Conservation (phyloP, 2,329 filamentous ascomycete genomes). For the Neurospora crassa region DNA sequence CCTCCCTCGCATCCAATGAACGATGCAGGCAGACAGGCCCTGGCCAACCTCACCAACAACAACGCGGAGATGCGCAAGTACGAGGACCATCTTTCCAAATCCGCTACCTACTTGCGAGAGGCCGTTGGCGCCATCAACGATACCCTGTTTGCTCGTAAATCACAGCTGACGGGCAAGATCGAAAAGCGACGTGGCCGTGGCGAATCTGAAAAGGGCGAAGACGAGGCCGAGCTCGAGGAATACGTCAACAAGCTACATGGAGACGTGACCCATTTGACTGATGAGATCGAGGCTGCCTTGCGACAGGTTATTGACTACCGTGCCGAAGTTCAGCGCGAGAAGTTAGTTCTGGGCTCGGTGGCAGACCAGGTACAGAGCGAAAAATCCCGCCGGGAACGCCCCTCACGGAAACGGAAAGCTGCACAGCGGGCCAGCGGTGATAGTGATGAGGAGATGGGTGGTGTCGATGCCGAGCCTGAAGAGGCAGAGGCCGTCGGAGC, state of each 20-base stretch:
- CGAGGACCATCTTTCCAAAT: slow-evolving; percentile 35
- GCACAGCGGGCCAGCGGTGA: slow-evolving; percentile 4
- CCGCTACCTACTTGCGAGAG: slow-evolving; percentile 32
- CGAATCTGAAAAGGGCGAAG: slow-evolving; percentile 10
- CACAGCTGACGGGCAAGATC: slow-evolving; percentile 22
- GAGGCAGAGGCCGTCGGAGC: slow-evolving; percentile 15
- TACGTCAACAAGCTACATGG: slow-evolving; percentile 29
- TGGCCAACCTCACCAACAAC: slow-evolving; percentile 33
- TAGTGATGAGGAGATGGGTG: slow-evolving; percentile 14
- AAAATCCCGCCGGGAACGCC: slow-evolving; percentile 13
- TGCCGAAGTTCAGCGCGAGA: slow-evolving; percentile 40
- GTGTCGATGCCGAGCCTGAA: slow-evolving; percentile 19
- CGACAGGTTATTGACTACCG: slow-evolving; percentile 40
- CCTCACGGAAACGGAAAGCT: slow-evolving; percentile 10
- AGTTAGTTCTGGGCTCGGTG: slow-evolving; percentile 28
- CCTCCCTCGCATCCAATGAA: slow-evolving; percentile 37
- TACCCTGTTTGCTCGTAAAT: slow-evolving; percentile 21
- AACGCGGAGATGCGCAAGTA: slow-evolving; percentile 31
- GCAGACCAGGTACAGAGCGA: slow-evolving; percentile 20
- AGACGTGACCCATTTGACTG: slow-evolving; percentile 33
- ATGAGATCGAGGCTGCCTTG: slow-evolving; percentile 35
- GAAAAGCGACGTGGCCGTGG: slow-evolving; percentile 27
- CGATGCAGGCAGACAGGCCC: slow-evolving; percentile 26
- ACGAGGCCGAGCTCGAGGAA: slow-evolving; percentile 24
- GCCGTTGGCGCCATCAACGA: slow-evolving; percentile 43